Percentiles rank a stretch among this genome's conserved stretches.
Conservation (phyloP, 495 filamentous ascomycete species). For the Neurospora sp. region DNA sequence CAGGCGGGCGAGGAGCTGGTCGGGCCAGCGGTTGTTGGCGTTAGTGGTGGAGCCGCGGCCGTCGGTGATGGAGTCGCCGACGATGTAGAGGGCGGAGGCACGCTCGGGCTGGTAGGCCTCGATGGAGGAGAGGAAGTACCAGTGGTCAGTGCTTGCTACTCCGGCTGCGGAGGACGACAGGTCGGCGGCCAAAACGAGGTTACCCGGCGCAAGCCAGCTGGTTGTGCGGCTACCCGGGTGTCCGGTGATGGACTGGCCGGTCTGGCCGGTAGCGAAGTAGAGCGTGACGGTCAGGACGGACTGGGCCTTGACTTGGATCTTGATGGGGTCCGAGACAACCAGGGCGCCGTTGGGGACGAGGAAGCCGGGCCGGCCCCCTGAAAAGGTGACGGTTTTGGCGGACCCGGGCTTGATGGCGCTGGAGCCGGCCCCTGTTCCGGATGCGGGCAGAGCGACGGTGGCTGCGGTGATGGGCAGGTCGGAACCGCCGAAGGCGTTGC, state of each 20-base stretch:
- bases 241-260: slow-evolving; percentile 39
- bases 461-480: slow-evolving; percentile 46
- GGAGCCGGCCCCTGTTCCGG: slow-evolving; percentile 27
- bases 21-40: slow-evolving; percentile 55
- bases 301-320: slow-evolving; percentile 32
- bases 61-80: slow-evolving; percentile 63
- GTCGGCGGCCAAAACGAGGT: slow-evolving; percentile 32
- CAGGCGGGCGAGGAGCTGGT: slow-evolving; percentile 43
- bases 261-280: slow-evolving; percentile 45
- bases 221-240: slow-evolving; percentile 54
- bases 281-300: slow-evolving; percentile 42
- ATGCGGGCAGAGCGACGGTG: slow-evolving; percentile 40
- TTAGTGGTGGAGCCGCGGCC: slow-evolving; percentile 50
- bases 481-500: slow-evolving; percentile 49
- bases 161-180: slow-evolving; percentile 5
- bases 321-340: slow-evolving; percentile 49
- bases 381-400: slow-evolving; percentile 41
- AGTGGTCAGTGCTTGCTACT: slow-evolving; percentile 17
- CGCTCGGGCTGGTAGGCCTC: slow-evolving; percentile 32
- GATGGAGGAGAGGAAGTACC: slow-evolving; percentile 47
- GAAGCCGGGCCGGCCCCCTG: slow-evolving; percentile 25
- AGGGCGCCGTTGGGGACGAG: slow-evolving; percentile 46
- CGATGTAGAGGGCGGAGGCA: slow-evolving; percentile 36
- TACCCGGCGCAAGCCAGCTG: slow-evolving; percentile 38
- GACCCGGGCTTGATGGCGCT: slow-evolving; percentile 31